These are phyloP conservation scores for Yarrowia osloensis DNA, from an alignment of 805 yeast genomes.

Conservation along the genomic window DNA sequence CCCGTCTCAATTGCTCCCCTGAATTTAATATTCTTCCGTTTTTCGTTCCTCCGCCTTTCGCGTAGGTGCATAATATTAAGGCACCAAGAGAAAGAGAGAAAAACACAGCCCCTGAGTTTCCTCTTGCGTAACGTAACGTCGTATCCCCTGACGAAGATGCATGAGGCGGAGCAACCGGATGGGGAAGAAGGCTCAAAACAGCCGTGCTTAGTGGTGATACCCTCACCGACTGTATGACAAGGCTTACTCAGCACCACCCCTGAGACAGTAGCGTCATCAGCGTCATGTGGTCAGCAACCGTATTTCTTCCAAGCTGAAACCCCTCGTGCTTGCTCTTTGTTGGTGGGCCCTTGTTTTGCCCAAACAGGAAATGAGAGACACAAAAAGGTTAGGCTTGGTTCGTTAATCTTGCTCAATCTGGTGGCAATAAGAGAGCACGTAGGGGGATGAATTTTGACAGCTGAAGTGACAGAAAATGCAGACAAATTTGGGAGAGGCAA, in stretches of 20 bases:
- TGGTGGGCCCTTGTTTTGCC: not conserved
- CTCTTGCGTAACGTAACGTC: not conserved
- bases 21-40: no score
- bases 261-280: no score
- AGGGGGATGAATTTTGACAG: not conserved
- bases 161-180: not conserved
- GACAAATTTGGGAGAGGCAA: no score
- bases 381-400: not conserved
- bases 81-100: not conserved
- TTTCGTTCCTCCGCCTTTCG: no score
- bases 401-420: constrained; percentile 4
- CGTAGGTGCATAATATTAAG: not conserved
- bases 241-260: not conserved
- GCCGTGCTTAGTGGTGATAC: no score
- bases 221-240: no score
- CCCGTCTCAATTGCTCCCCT: no score
- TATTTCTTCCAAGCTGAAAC: not conserved
- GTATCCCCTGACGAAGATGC: constrained; percentile 3
- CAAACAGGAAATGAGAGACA: not conserved
- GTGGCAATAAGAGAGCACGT: not conserved
- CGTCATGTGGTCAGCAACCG: not conserved
- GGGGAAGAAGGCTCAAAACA: no score
- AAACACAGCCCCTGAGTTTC: not conserved
- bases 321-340: constrained; percentile 9
- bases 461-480: no score